phyloP scores from a whole-genome alignment of 2,329 filamentous ascomycete genomes.

The Colletotrichum agaves region DNA sequence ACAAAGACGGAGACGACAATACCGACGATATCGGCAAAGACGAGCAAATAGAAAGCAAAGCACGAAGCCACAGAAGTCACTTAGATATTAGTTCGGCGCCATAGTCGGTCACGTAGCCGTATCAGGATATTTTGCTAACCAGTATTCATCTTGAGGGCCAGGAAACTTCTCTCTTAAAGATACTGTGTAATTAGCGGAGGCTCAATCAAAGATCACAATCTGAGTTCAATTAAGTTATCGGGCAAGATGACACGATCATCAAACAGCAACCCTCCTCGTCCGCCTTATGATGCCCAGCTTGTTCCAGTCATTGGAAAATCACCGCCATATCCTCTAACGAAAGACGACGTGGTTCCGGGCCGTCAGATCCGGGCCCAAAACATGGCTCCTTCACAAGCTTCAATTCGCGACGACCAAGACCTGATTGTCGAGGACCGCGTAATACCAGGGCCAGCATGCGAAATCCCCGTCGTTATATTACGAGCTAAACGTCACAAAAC shows the following conservation, averaged over 20 bases:
- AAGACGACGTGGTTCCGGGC: not conserved
- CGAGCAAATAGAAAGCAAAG: too few relatives aligned
- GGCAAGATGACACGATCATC: constrained; percentile 4
- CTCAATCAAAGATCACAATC: too few relatives aligned
- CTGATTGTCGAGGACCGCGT: constrained; percentile 19
- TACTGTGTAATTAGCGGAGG: too few relatives aligned
- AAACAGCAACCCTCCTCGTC: not conserved
- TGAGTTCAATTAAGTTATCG: too few relatives aligned
- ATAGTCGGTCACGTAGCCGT: too few relatives aligned
- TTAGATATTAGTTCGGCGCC: too few relatives aligned
- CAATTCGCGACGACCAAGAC: constrained; percentile 10
- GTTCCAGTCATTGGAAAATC: not conserved
- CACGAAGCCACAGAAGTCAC: too few relatives aligned
- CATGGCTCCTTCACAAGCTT: constrained; percentile 19
- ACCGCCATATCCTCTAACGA: not conserved
- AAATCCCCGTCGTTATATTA: constrained; percentile 20
- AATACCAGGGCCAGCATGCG: constrained; percentile 14
- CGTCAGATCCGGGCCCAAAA: constrained; percentile 10
- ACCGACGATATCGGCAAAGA: too few relatives aligned
- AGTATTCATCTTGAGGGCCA: too few relatives aligned
- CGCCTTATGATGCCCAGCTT: constrained; percentile 22
- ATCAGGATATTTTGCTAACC: too few relatives aligned
- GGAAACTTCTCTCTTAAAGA: too few relatives aligned
- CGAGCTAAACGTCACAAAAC: not conserved
- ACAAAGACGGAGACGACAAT: too few relatives aligned